Percentiles rank a stretch among this genome's conserved stretches.
These are phyloP conservation scores for Sporothrix schenckii DNA, from an alignment of 2,329 filamentous ascomycete species.

Conservation along the genomic window DNA sequence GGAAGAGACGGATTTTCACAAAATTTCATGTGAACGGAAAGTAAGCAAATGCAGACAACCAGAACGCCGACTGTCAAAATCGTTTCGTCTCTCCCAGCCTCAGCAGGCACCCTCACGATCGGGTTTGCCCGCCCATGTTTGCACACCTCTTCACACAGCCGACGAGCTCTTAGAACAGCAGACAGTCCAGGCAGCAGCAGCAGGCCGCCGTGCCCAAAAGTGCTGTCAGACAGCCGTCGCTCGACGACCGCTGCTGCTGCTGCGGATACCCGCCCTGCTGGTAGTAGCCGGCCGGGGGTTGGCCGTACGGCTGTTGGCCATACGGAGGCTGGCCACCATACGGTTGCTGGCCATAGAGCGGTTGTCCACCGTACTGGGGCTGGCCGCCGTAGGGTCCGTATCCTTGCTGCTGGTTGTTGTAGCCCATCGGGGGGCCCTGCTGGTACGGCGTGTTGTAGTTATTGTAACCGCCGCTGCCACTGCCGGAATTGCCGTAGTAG, in stretches of 20 bases:
- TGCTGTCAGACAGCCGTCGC: slow-evolving; percentile 47
- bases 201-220: slow-evolving; percentile 57
- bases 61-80: slow-evolving; percentile 1
- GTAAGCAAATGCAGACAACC: neutral
- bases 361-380: slow-evolving; percentile 42
- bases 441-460: slow-evolving; percentile 43
- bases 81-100: neutral
- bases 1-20: neutral
- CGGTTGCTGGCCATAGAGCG: slow-evolving; percentile 41
- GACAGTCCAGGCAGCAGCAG: slow-evolving; percentile 61
- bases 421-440: slow-evolving; percentile 49
- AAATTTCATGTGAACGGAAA: neutral
- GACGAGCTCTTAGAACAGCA: slow-evolving; percentile 51
- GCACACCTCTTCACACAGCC: neutral
- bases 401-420: slow-evolving; percentile 46
- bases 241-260: slow-evolving; percentile 38
- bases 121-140: neutral
- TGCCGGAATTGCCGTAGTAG: slow-evolving; percentile 35
- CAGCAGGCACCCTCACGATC: neutral
- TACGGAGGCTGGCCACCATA: slow-evolving; percentile 42
- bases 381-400: slow-evolving; percentile 44
- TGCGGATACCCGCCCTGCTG: slow-evolving; percentile 40
- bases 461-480: slow-evolving; percentile 29
- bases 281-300: slow-evolving; percentile 41
- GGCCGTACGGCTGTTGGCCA: slow-evolving; percentile 38